These are phyloP conservation scores for Colletotrichum lupini DNA, from an alignment of 2,329 filamentous ascomycete genomes.

Conservation along the genomic window DNA sequence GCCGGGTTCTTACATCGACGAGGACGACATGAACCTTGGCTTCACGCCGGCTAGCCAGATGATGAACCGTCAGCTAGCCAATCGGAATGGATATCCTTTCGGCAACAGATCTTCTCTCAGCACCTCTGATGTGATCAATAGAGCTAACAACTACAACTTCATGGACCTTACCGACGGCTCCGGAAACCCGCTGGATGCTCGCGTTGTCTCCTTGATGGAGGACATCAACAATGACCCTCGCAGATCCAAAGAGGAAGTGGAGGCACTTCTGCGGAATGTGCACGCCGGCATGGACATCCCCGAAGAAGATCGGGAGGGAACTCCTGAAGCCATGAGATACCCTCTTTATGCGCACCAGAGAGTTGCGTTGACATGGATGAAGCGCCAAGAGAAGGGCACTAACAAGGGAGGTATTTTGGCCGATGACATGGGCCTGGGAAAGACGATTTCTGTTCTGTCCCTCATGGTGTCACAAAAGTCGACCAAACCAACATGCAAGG, in stretches of 20 bases:
- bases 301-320: slow-evolving; percentile 71
- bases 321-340: slow-evolving; percentile 75
- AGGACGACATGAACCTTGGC: neutral
- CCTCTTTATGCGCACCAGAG: slow-evolving; percentile 85
- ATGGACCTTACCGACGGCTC: slow-evolving; percentile 43
- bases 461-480: slow-evolving; percentile 79
- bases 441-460: slow-evolving; percentile 85
- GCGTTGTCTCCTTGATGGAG: slow-evolving; percentile 35
- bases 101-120: neutral
- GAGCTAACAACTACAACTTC: slow-evolving; percentile 30
- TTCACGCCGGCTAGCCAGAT: slow-evolving; percentile 13
- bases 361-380: slow-evolving; percentile 81
- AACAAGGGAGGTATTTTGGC: slow-evolving; percentile 84
- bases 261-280: slow-evolving; percentile 77
- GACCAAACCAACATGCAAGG: slow-evolving; percentile 49
- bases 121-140: slow-evolving; percentile 26
- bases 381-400: slow-evolving; percentile 76
- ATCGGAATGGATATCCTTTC: neutral
- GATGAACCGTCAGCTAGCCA: neutral
- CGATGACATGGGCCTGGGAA: slow-evolving; percentile 87
- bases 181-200: slow-evolving; percentile 48
- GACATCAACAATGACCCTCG: slow-evolving; percentile 51
- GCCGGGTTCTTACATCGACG: slow-evolving; percentile 19
- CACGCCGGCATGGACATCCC: slow-evolving; percentile 75
- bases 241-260: slow-evolving; percentile 71